phyloP scores from a whole-genome alignment of 768 basidiomycete genomes.

The Calocybe indica region DNA sequence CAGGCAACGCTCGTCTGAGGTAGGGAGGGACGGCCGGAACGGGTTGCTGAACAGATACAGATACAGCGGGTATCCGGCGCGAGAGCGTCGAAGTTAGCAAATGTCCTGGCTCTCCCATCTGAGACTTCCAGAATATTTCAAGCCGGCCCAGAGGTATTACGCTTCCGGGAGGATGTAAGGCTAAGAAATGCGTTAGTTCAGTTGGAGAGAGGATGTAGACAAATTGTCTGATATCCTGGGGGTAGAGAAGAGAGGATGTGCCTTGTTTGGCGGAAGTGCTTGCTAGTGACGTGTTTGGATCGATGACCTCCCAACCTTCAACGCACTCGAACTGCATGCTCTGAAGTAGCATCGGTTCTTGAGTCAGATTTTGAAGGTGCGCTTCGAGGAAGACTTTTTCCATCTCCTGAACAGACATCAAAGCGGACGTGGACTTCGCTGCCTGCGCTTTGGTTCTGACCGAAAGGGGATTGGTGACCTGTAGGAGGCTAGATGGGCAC shows the following conservation, averaged over 20 bases:
- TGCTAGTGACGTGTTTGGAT: constrained; percentile 41
- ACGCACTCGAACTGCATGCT: constrained; percentile 74
- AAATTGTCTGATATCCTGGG: constrained; percentile 84
- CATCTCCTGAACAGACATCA: constrained; percentile 57
- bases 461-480: constrained; percentile 93
- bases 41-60: constrained; percentile 37
- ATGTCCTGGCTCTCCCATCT: constrained; percentile 80
- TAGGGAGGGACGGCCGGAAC: constrained; percentile 73
- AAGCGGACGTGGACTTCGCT: constrained; percentile 66
- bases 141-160: constrained; percentile 79
- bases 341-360: constrained; percentile 72
- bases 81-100: constrained; percentile 87
- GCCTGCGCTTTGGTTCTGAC: constrained; percentile 93
- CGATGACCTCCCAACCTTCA: constrained; percentile 57
- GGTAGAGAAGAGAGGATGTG: constrained; percentile 63
- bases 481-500: constrained; percentile 2
- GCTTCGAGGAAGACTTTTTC: constrained; percentile 89
- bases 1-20: constrained; percentile 52
- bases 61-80: constrained; percentile 62
- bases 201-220: constrained; percentile 73
- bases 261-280: constrained; percentile 13
- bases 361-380: constrained; percentile 85
- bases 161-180: constrained; percentile 56
- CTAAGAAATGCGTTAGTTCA: constrained; percentile 34
- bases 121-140: constrained; percentile 85